Evolutionary conservation across 495 filamentous ascomycete species (phyloP).

Genomic region (Choiromyces venosus): DNA sequence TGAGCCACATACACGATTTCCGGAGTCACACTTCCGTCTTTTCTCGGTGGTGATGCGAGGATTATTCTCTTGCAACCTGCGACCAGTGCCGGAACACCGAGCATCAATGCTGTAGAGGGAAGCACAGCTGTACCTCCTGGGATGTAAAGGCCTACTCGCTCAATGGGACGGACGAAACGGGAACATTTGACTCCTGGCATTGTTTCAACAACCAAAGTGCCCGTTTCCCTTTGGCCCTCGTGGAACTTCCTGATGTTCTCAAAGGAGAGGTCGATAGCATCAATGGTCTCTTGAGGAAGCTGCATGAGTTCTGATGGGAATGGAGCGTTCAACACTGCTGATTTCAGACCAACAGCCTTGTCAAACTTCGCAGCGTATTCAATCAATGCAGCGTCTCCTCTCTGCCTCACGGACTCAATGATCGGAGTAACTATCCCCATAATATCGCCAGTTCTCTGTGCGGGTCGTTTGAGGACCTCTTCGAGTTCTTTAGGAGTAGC

Average conservation of each 20-base stretch:
- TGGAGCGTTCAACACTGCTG: slow-evolving; percentile 79
- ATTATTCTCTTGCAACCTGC: slow-evolving; percentile 96
- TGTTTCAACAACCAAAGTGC: slow-evolving; percentile 77
- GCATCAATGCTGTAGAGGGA: slow-evolving; percentile 93
- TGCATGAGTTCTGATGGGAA: slow-evolving; percentile 82
- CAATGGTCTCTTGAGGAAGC: slow-evolving; percentile 68
- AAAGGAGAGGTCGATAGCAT: slow-evolving; percentile 88
- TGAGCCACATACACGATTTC: slow-evolving; percentile 98
- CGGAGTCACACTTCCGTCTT: slow-evolving; percentile 84
- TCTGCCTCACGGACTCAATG: slow-evolving; percentile 70
- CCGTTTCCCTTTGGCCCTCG: slow-evolving; percentile 74
- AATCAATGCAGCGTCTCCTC: slow-evolving; percentile 80
- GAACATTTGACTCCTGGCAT: slow-evolving; percentile 97
- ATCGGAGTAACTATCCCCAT: slow-evolving; percentile 86
- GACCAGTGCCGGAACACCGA: slow-evolving; percentile 94
- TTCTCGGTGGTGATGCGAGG: slow-evolving; percentile 80
- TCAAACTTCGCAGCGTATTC: slow-evolving; percentile 96
- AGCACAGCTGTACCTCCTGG: slow-evolving; percentile 94
- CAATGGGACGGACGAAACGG: slow-evolving; percentile 86
- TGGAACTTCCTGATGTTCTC: slow-evolving; percentile 94
- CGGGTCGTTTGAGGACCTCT: slow-evolving; percentile 73
- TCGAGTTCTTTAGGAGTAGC: slow-evolving; percentile 57
- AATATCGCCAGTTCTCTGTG: slow-evolving; percentile 88
- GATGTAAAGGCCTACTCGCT: slow-evolving; percentile 89
- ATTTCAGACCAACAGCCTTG: slow-evolving; percentile 81